Evolutionary conservation across 768 basidiomycete species (phyloP).

Genomic region (Pleurotus giganteus): DNA sequence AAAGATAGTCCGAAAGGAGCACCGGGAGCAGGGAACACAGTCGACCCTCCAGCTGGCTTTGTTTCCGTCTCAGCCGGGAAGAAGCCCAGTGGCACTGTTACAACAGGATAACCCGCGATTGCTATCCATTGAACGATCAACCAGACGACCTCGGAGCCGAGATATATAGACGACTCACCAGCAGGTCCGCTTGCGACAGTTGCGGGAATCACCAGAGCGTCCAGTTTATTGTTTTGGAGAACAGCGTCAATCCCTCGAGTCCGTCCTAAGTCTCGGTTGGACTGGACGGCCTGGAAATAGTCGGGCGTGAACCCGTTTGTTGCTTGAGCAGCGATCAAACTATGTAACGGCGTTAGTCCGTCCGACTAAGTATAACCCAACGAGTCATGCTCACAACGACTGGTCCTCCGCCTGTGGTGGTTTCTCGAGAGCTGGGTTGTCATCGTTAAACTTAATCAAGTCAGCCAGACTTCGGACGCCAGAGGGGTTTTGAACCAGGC

Average conservation of each 20-base stretch:
- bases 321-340: constrained; percentile 36
- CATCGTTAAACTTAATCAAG: constrained; percentile 55
- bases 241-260: constrained; percentile 54
- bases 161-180: constrained; percentile 21
- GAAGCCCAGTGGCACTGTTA: constrained; percentile 57
- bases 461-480: constrained; percentile 56
- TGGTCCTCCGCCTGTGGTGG: constrained; percentile 37
- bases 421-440: constrained; percentile 48
- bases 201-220: constrained; percentile 52
- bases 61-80: constrained; percentile 46
- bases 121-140: constrained; percentile 30
- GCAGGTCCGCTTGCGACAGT: constrained; percentile 37
- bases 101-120: constrained; percentile 61
- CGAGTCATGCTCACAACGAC: constrained; percentile 27
- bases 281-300: constrained; percentile 42
- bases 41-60: constrained; percentile 34
- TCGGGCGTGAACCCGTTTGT: constrained; percentile 41
- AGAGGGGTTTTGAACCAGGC: constrained; percentile 49
- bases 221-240: constrained; percentile 42
- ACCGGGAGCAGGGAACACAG: constrained; percentile 51
- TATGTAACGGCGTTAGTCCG: too few relatives aligned
- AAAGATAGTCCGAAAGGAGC: constrained; percentile 64
- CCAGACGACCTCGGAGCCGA: constrained; percentile 14
- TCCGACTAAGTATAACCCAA: neutral
- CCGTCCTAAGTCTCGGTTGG: constrained; percentile 45